These are phyloP conservation scores for Penicillium herquei DNA, from an alignment of 495 filamentous ascomycete genomes.

Conservation along the genomic window DNA sequence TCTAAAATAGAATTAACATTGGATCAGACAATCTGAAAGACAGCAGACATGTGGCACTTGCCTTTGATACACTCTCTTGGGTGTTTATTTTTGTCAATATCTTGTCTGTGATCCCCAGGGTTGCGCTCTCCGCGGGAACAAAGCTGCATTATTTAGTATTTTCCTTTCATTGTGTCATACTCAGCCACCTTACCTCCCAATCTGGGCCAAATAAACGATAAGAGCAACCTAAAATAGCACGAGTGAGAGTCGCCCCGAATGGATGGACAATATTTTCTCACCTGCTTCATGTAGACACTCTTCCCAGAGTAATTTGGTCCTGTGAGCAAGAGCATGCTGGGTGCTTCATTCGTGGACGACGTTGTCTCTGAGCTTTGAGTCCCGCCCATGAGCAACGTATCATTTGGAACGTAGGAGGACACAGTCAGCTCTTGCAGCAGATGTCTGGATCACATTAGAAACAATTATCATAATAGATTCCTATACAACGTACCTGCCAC, in stretches of 20 bases:
- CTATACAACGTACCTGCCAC: slow-evolving; percentile 59
- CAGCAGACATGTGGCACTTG: slow-evolving; percentile 6
- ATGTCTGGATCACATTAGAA: slow-evolving; percentile 53
- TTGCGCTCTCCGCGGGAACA: slow-evolving; percentile 76
- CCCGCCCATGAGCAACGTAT: slow-evolving; percentile 70
- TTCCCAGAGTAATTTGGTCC: slow-evolving; percentile 97
- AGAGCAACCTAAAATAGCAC: slow-evolving; percentile 57
- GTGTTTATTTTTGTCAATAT: slow-evolving; percentile 88
- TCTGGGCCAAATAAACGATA: slow-evolving; percentile 89
- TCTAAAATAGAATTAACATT: slow-evolving; percentile 28
- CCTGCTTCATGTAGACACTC: slow-evolving; percentile 93
- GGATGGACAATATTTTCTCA: slow-evolving; percentile 7
- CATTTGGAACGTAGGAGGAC: slow-evolving; percentile 81
- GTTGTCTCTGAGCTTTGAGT: not conserved
- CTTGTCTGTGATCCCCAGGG: slow-evolving; percentile 86
- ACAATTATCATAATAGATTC: not conserved
- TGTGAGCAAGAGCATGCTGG: slow-evolving; percentile 81
- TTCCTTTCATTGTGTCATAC: not conserved
- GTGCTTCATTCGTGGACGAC: slow-evolving; percentile 23
- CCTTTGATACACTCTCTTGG: slow-evolving; percentile 77
- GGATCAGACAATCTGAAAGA: not conserved
- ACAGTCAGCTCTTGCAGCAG: slow-evolving; percentile 87
- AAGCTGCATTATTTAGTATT: slow-evolving; percentile 49
- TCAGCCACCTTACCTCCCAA: slow-evolving; percentile 58
- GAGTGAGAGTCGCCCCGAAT: not conserved